Evolutionary conservation across 805 yeast genomes (phyloP), one percentile per base, ranked within the genome.

Genomic region (Lipomyces mesembrius): DNA sequence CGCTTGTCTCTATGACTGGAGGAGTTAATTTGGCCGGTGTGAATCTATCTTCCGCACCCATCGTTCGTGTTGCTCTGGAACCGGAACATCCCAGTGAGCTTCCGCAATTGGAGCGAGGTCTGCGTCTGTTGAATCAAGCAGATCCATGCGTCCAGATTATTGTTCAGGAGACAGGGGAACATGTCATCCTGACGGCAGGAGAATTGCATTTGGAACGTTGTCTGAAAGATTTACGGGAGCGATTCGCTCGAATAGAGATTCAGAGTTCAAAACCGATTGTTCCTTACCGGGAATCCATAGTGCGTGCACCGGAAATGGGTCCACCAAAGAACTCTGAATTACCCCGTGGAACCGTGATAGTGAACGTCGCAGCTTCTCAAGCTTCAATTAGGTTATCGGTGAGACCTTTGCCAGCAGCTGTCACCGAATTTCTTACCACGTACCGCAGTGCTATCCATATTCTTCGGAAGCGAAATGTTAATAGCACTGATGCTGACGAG

Each of bases 131-230:
- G 53, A 87, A 93, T 62, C 88, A 88, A 72, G 94, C 98, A 0
- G 99, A 95, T 78, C 98, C 99, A 0, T 94, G 97, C 73, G 96
- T 93, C 25, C 92, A 91, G 73, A 89, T 93, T 64, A 89, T 85
- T 74, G 82, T 92, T 55, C 93, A 91, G 73, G 97, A 91, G 66
- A 87, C 88, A 8, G 99, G 99, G 65, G 99, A 95, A 78, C 90
- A 91, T 72, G 92, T 95, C 71, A 81, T 95, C 72, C 91, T 96
- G 57, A 93, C 97, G 9, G 97, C 99, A 9, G 99, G 99, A 60
- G 99, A 95, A 78, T 82, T 95, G 69, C 99, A 95, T 80, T 81
- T 95, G 54, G 99, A 95, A 75, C 85, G 99, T 75, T 95, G 99
- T 78, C 77, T 95, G 71, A 92, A 92, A 74, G 99, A 95, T 79